A percentile compares a stretch with the other conserved stretches of the same genome.
Conservation (phyloP, 345 rosid species). For the Eucalyptus tenuipes region DNA sequence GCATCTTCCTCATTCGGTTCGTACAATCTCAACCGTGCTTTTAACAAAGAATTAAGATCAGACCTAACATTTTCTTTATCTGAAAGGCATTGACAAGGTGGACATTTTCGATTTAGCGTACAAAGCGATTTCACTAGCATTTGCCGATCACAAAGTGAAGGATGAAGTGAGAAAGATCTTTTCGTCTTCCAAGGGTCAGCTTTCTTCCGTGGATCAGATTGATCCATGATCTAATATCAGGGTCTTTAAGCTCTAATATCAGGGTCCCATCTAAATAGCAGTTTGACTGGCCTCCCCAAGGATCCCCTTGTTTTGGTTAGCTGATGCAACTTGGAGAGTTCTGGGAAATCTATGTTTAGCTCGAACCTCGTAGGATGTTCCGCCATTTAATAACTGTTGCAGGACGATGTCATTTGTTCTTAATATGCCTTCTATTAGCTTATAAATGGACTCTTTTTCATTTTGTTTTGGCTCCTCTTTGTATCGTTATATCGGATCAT, state of each 20-base stretch:
- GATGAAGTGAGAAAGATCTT: conserved; percentile 30
- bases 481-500: no score
- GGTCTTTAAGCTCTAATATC: neutral
- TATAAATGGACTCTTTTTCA: neutral
- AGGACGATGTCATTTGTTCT: neutral
- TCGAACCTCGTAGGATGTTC: neutral
- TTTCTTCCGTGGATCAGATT: conserved; percentile 19
- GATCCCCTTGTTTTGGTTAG: neutral
- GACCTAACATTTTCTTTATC: neutral
- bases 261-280: neutral
- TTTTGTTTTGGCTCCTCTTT: neutral
- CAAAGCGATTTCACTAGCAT: conserved; percentile 47
- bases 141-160: conserved; percentile 60
- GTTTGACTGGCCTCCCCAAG: neutral
- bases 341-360: neutral
- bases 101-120: conserved; percentile 62
- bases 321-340: neutral
- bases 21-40: conserved; percentile 3
- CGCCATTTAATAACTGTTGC: neutral
- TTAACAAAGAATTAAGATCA: neutral
- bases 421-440: neutral
- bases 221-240: conserved; percentile 5
- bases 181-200: neutral
- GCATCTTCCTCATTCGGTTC: conserved; percentile 71
- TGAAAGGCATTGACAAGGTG: conserved; percentile 46